Percentiles rank a stretch among this genome's conserved stretches.
Conservation (phyloP, 805 yeast species). For the Candida silvicultrix region DNA sequence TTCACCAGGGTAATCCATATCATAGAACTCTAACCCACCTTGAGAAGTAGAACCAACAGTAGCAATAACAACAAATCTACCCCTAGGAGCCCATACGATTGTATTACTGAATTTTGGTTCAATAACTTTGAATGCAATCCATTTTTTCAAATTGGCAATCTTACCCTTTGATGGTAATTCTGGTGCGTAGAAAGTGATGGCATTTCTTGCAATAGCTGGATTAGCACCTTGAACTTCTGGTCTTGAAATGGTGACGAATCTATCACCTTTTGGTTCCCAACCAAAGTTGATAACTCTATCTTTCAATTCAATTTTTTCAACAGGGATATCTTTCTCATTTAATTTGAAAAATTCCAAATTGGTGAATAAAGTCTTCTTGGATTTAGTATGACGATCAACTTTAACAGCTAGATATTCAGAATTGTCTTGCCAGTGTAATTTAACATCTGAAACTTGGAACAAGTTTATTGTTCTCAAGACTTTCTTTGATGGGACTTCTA, state of each 20-base stretch:
- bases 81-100: conserved; percentile 85
- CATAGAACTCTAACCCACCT: conserved; percentile 80
- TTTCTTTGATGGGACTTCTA: conserved; percentile 80
- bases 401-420: conserved; percentile 83
- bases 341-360: conserved; percentile 88
- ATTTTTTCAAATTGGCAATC: conserved; percentile 40
- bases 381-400: conserved; percentile 95
- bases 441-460: conserved; percentile 89
- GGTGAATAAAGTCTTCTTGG: conserved; percentile 86
- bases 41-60: conserved; percentile 38
- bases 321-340: conserved; percentile 86
- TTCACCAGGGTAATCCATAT: conserved; percentile 77
- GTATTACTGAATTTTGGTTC: conserved; percentile 64
- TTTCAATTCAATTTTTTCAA: conserved; percentile 88
- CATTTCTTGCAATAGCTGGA: conserved; percentile 59
- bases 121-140: conserved; percentile 52
- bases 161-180: conserved; percentile 47
- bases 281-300: conserved; percentile 83
- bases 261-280: conserved; percentile 93
- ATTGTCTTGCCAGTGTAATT: conserved; percentile 90
- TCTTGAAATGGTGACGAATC: conserved; percentile 76
- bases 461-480: conserved; percentile 86
- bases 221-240: conserved; percentile 43
- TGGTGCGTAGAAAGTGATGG: conserved; percentile 74
- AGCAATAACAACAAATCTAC: conserved; percentile 68